Base-by-base conservation (phyloP, 768 basidiomycete species). In the Macrocybe gigantea region DNA sequence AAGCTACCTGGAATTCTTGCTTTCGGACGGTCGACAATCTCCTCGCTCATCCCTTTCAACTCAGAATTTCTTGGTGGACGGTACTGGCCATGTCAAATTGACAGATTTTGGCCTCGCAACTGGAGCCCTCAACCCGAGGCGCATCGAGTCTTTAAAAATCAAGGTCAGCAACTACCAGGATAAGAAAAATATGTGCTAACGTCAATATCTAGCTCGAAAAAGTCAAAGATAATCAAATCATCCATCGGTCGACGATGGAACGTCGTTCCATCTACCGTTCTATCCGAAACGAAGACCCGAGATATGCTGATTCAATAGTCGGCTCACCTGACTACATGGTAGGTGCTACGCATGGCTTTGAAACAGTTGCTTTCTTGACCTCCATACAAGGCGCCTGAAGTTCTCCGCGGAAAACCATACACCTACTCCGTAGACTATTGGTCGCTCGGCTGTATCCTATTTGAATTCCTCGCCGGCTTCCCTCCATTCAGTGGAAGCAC, bases 311-410 rank as follows among this genome's bases (percentile, higher is more conserved):
- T 62, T 96, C 93, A 10, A 89, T 98, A 51, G 96, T 99, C 32
- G 96, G 96, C 6, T 94, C 91, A 1, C 95, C 96, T 0, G 96
- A 99, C 66, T 99, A 99, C 66, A 98, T 99, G 96, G 90, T 72
- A 51, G 51, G 52, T 47, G 30, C 13, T 29, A 22, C n/a, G 34
- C 38, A 38, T 15, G 29, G 10, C 34, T 30, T 33, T 10, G 8
- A 30, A 5, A 29, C 9, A 7, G 33, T 44, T 39, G 13, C 31
- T 53, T 7, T 44, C 15, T 37, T 22, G 14, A 41, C 30, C 31
- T 42, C 14, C 34, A 15, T 32, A 9, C 9, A 47, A 78, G 76
- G 82, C 96, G 1, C 88, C 90, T 0, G 90, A 93, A 61, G 93
- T 97, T 14, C 78, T 97, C 22, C 82, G 94, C 30, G 95, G 89